phyloP scores from a whole-genome alignment of 2,329 filamentous ascomycete species.

The Aspergillus sp. region DNA sequence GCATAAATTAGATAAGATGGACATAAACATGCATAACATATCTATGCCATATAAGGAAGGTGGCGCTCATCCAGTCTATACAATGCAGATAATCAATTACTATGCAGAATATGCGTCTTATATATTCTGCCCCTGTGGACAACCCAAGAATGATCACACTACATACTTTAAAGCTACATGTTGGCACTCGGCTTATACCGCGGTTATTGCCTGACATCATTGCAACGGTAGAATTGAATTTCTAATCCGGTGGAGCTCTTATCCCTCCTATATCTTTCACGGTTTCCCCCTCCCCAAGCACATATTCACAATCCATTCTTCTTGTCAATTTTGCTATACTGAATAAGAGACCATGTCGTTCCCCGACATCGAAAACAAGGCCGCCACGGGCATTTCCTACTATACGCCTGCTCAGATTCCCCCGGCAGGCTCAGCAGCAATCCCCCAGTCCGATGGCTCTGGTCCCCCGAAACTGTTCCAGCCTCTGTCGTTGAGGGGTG shows the following conservation, averaged over 20 bases:
- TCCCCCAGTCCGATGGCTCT: conserved; percentile 37
- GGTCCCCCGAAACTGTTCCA: conserved; percentile 51
- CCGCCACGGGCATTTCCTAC: conserved; percentile 37
- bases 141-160: no score
- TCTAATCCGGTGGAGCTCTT: not conserved
- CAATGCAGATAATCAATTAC: no score
- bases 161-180: no score
- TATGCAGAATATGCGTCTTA: no score
- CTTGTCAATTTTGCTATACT: not conserved
- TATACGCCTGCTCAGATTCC: conserved; percentile 34
- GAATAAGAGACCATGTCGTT: conserved; percentile 10
- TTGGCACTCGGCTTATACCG: no score
- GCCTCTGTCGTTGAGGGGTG: conserved; percentile 51
- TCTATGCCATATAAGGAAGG: no score
- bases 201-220: not conserved
- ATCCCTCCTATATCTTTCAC: not conserved
- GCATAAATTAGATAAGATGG: not conserved
- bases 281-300: not conserved
- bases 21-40: not conserved
- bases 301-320: not conserved
- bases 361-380: conserved; percentile 29
- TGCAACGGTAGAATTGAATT: not conserved
- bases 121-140: no score
- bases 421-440: conserved; percentile 31
- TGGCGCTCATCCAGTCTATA: no score